Percentiles rank a stretch among this genome's conserved stretches.
phyloP scores from a whole-genome alignment of 2,329 filamentous ascomycete genomes.

The Fragosphaeria purpurea region DNA sequence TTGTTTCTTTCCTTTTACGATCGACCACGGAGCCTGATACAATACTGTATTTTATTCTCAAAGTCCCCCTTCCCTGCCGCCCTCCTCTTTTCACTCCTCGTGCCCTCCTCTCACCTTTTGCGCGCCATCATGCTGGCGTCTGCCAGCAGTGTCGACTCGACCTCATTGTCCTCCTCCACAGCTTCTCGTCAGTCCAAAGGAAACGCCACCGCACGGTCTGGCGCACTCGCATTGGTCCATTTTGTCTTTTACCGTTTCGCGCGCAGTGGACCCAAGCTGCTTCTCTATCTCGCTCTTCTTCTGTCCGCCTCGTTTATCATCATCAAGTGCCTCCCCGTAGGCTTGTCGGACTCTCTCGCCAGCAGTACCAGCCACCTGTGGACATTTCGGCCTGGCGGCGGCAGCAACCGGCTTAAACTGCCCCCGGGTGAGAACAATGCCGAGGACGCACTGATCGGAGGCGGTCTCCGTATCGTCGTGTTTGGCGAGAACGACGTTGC shows the following conservation, averaged over 20 bases:
- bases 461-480: conserved; percentile 37
- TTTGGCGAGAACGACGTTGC: conserved; percentile 41
- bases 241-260: conserved; percentile 20
- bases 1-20: too few relatives aligned
- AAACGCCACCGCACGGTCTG: background rate
- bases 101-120: background rate
- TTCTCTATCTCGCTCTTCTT: conserved; percentile 17
- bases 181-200: background rate
- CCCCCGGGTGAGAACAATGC: conserved; percentile 6
- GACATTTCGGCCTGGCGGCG: conserved; percentile 7
- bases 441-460: conserved; percentile 10
- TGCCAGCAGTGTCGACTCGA: background rate
- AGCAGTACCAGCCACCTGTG: conserved; percentile 12
- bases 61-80: background rate
- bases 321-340: conserved; percentile 13
- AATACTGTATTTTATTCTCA: too few relatives aligned
- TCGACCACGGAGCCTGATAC: too few relatives aligned
- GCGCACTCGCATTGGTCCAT: conserved; percentile 12
- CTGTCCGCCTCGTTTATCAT: conserved; percentile 15
- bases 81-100: background rate
- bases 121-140: conserved; percentile 1
- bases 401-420: background rate
- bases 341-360: conserved; percentile 13
- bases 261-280: conserved; percentile 19
- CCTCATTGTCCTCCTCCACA: background rate